Evolutionary conservation across 305 asterid species (phyloP).

Genomic region (Fraxinus sp.): DNA sequence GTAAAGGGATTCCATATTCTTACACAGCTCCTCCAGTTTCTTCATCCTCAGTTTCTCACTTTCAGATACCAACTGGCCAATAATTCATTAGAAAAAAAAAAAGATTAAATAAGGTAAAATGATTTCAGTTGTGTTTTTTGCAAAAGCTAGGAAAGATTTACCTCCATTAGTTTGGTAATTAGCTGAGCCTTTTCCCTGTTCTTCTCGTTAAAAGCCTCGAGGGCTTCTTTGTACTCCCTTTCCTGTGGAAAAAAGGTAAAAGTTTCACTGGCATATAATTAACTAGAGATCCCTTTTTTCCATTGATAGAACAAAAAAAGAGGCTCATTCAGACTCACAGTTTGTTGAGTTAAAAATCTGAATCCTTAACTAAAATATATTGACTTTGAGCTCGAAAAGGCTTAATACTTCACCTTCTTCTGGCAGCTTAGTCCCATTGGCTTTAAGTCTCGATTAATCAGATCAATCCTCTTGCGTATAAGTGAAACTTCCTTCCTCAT

Average conservation of each 20-base stretch:
- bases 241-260: slow-evolving; percentile 39
- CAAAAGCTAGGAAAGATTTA: slow-evolving; percentile 14
- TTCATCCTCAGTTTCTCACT: slow-evolving; percentile 72
- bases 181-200: slow-evolving; percentile 67
- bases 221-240: slow-evolving; percentile 64
- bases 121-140: neutral
- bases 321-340: neutral
- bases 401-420: slow-evolving; percentile 52
- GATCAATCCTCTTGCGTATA: slow-evolving; percentile 62
- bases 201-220: slow-evolving; percentile 71
- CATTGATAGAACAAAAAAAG: neutral
- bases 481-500: slow-evolving; percentile 65
- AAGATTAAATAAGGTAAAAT: neutral
- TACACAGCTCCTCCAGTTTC: slow-evolving; percentile 81
- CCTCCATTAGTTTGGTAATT: slow-evolving; percentile 63
- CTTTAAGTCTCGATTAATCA: slow-evolving; percentile 56
- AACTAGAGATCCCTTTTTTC: neutral
- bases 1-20: slow-evolving; percentile 53
- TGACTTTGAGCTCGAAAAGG: neutral
- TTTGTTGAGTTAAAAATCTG: neutral
- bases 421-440: slow-evolving; percentile 54
- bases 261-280: neutral
- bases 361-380: neutral
- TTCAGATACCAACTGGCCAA: slow-evolving; percentile 66
- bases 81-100: neutral